These are phyloP conservation scores for Schizosaccharomyces cryophilus DNA, from an alignment of 805 yeast genomes.

Conservation along the genomic window DNA sequence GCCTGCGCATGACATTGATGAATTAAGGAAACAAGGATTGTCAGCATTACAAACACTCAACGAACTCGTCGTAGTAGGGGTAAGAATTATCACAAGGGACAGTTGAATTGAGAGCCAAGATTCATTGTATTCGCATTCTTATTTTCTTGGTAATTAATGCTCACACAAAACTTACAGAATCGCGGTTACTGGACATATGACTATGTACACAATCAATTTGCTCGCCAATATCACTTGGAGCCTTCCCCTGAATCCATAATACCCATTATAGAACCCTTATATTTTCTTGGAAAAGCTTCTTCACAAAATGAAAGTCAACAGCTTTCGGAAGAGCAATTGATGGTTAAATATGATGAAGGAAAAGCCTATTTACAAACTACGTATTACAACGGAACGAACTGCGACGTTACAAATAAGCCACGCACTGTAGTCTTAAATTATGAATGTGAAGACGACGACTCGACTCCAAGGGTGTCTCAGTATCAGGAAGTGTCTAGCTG, in stretches of 20 bases:
- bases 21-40: background rate
- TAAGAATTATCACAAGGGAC: background rate
- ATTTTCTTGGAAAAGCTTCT: background rate
- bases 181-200: background rate
- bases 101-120: background rate
- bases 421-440: background rate
- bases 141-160: background rate
- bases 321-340: background rate
- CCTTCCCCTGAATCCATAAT: background rate
- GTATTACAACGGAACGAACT: background rate
- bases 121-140: background rate
- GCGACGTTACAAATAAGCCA: constrained; percentile 1
- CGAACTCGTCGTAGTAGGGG: background rate
- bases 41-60: background rate
- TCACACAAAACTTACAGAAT: background rate
- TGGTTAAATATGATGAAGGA: background rate
- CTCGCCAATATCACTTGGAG: background rate
- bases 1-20: background rate
- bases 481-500: background rate
- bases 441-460: background rate
- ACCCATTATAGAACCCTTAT: background rate
- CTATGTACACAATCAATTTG: background rate
- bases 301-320: background rate
- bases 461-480: background rate
- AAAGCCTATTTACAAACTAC: background rate